Evolutionary conservation across 1,139 yeast species (phyloP), one percentile per base, ranked within the genome.

Genomic region (Candida sp.): DNA sequence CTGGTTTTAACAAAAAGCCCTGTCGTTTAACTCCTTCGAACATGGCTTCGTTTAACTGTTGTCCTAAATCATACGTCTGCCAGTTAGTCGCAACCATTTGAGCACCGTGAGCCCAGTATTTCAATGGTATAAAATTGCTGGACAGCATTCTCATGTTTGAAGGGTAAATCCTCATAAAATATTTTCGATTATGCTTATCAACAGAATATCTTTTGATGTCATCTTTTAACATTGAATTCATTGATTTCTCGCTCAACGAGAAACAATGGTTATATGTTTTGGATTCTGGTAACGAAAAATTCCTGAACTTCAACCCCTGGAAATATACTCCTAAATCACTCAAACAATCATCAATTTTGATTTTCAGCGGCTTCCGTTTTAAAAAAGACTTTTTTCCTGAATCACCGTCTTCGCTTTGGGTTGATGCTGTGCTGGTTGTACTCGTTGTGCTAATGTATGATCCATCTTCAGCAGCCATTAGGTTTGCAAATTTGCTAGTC

Each of bases 31-130:
- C 77, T 4, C 75, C 68, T 38, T 79, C 72, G 61, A 93, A 93
- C 73, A 91, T 69, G 0, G 97, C 88, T 52, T 87, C 87, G 60
- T 90, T 91, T n/a, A 93, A 58, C 56, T 89, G 96, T 59, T 90
- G 93, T 0, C 97, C 97, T 21, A 81, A 50, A 57, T 93, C 99
- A 60, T 81, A 85, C 0, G 96, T 86, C 63, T 93, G 99, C 98
- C 98, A 95, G 58, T 93, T 93, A 1, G 96, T 83, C 0, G 99
- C 98, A 3, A 88, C 98, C 90, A 95, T 80, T 58, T 93, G 99
- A 4, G 78, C 84, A 0, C 99, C 99, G 42, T 77, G 71, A 39
- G 73, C 72, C 99, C 99, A 93, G 56, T 80, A 89, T 0, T 64
- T 65, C 4, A 87, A 66, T 0, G 99, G 98, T 37, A 76, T 75